Percentiles rank a stretch among this genome's conserved stretches.
Evolutionary conservation across 495 filamentous ascomycete species (phyloP).

Genomic region (Trichoderma erinaceum): DNA sequence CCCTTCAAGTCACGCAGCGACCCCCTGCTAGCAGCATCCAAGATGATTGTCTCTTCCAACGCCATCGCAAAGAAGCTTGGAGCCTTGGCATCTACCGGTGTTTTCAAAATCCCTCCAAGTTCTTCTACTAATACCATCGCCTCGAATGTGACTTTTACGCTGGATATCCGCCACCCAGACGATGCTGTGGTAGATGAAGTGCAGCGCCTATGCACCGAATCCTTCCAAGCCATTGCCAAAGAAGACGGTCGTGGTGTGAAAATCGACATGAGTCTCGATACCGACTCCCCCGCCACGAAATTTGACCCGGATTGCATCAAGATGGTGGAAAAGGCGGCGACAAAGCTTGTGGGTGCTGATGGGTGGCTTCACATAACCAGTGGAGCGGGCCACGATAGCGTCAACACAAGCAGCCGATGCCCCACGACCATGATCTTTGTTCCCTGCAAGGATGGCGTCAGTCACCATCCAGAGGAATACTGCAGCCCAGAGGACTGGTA

Average conservation of each 20-base stretch:
- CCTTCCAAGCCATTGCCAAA: conserved; percentile 53
- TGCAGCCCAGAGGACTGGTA: conserved; percentile 37
- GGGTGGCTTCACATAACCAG: conserved; percentile 41
- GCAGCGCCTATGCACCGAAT: conserved; percentile 46
- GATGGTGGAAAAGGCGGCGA: conserved; percentile 57
- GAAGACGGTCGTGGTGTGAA: conserved; percentile 39
- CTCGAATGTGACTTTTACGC: conserved; percentile 58
- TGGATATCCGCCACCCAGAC: conserved; percentile 63
- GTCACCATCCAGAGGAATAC: conserved; percentile 45
- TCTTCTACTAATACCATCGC: conserved; percentile 68
- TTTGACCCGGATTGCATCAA: conserved; percentile 67
- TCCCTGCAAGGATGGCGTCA: conserved; percentile 41
- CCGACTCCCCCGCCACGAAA: conserved; percentile 56
- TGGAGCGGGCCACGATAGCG: conserved; percentile 56
- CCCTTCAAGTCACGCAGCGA: conserved; percentile 55
- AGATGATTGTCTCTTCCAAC: conserved; percentile 62
- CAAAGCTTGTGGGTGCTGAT: conserved; percentile 25
- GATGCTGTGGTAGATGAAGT: conserved; percentile 51
- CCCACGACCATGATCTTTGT: conserved; percentile 50
- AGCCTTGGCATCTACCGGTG: conserved; percentile 65
- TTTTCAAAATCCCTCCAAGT: conserved; percentile 59
- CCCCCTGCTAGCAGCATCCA: conserved; percentile 60
- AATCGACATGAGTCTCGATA: conserved; percentile 55
- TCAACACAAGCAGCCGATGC: conserved; percentile 32
- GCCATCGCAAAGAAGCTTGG: conserved; percentile 50